A percentile compares a stretch with the other conserved stretches of the same genome.
Evolutionary conservation across 768 basidiomycete species (phyloP).

Genomic region (Russula ochroleuca): DNA sequence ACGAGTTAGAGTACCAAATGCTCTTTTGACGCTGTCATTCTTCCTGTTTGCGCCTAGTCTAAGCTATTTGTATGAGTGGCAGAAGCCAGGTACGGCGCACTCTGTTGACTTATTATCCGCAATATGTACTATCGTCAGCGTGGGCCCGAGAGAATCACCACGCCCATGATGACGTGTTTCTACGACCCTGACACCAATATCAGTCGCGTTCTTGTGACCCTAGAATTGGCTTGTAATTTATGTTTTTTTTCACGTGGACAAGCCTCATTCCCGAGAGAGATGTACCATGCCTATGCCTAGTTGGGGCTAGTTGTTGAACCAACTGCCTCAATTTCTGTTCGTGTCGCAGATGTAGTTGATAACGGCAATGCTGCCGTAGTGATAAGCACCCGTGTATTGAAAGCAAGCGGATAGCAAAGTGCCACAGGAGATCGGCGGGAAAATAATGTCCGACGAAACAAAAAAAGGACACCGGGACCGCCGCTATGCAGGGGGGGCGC

Average conservation of each 20-base stretch:
- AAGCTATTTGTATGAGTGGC: neutral
- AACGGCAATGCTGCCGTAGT: neutral
- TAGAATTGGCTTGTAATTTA: slow-evolving; percentile 2
- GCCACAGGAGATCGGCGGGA: neutral
- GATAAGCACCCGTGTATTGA: no score
- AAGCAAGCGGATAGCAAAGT: neutral
- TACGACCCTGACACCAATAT: neutral
- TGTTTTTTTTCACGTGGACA: neutral
- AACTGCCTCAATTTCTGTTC: neutral
- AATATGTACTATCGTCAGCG: neutral
- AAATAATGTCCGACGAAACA: neutral
- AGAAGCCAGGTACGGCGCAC: neutral
- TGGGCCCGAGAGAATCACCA: neutral
- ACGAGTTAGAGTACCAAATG: no score
- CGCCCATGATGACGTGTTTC: slow-evolving; percentile 9
- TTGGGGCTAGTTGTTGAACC: neutral
- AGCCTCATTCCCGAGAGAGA: neutral
- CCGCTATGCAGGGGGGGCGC: neutral
- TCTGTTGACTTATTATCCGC: neutral
- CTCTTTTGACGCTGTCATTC: neutral
- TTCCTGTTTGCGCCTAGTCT: neutral
- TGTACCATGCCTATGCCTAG: neutral
- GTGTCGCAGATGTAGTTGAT: neutral
- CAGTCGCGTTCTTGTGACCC: slow-evolving; percentile 1
- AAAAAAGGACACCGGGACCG: slow-evolving; percentile 2